phyloP scores from a whole-genome alignment of 139 green algal genomes.

The Ettlia oleoabundans region DNA sequence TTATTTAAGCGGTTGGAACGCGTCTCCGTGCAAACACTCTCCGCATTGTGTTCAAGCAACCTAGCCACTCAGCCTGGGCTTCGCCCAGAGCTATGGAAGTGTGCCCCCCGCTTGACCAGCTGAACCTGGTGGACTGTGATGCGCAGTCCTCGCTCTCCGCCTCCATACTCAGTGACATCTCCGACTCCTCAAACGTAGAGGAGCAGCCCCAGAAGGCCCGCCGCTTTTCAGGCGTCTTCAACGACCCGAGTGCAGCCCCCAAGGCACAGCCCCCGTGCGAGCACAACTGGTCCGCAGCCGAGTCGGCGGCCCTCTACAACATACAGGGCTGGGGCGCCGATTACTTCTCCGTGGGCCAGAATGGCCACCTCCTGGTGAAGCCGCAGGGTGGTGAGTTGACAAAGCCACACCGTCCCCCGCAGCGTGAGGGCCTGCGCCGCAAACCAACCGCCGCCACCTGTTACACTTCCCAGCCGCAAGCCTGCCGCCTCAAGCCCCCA shows the following conservation, averaged over 20 bases:
- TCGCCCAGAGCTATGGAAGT: not conserved
- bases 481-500: not conserved
- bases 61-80: not conserved
- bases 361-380: conserved; percentile 41
- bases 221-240: conserved; percentile 1
- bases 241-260: not conserved
- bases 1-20: no score
- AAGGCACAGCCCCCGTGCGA: not conserved
- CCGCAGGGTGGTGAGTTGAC: conserved; percentile 14
- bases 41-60: not conserved
- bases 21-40: no score
- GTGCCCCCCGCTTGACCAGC: not conserved
- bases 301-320: conserved; percentile 49
- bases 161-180: not conserved
- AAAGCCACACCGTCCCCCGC: not conserved
- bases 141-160: not conserved
- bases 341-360: conserved; percentile 43
- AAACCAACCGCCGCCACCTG: not conserved
- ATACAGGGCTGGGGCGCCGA: conserved; percentile 45
- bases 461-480: not conserved
- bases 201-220: conserved; percentile 2
- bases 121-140: not conserved
- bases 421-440: not conserved
- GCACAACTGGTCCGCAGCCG: conserved; percentile 6
- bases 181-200: not conserved